phyloP scores from a whole-genome alignment of 805 yeast species.

The Citeromyces nyonsensis region DNA sequence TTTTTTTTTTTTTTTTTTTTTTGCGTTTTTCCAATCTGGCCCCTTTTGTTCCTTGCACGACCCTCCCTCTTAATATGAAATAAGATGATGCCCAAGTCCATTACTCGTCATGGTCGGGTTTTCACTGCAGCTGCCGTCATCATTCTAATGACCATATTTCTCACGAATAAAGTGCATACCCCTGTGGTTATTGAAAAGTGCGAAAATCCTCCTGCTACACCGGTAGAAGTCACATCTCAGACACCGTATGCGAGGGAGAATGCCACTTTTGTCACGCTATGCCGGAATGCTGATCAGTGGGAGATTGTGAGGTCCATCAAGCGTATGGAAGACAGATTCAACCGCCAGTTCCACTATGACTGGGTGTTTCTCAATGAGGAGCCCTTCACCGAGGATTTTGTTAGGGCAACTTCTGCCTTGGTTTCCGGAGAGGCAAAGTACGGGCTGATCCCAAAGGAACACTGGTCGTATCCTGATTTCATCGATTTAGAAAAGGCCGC shows the following conservation, averaged over 20 bases:
- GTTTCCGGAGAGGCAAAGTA: slow-evolving; percentile 26
- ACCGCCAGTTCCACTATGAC: slow-evolving; percentile 20
- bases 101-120: too few relatives aligned
- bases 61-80: too few relatives aligned
- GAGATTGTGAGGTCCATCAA: slow-evolving; percentile 20
- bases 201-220: too few relatives aligned
- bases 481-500: slow-evolving; percentile 20
- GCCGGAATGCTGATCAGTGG: slow-evolving; percentile 20
- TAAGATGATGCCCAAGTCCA: too few relatives aligned
- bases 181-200: too few relatives aligned
- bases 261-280: slow-evolving; percentile 43
- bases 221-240: not conserved
- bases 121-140: too few relatives aligned
- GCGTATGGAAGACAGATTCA: slow-evolving; percentile 20
- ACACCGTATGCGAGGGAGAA: slow-evolving; percentile 19
- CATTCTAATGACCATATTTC: too few relatives aligned
- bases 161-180: too few relatives aligned
- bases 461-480: slow-evolving; percentile 30
- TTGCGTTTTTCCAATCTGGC: too few relatives aligned
- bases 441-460: slow-evolving; percentile 23
- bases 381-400: slow-evolving; percentile 24
- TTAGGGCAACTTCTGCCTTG: slow-evolving; percentile 10
- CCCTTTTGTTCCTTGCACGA: too few relatives aligned
- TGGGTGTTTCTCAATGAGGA: slow-evolving; percentile 31
- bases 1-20: too few relatives aligned